Evolutionary conservation across 345 rosid genomes (phyloP), one percentile per base, ranked within the genome.

Genomic region (Gynandropsis gynandra): DNA sequence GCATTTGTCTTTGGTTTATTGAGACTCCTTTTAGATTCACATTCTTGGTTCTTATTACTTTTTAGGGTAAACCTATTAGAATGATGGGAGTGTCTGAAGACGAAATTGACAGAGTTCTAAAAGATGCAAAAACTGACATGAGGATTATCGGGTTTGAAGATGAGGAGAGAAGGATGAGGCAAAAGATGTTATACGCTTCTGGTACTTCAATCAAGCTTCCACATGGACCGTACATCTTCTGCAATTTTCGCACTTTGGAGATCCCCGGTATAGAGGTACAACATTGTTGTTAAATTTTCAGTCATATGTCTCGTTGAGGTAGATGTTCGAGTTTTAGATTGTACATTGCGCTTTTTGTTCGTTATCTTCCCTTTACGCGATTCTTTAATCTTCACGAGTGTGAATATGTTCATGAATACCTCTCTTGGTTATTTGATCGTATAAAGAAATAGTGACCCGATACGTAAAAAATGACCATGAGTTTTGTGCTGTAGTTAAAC

Each of bases 121-220:
- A 76, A 72, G 63, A 59, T 58, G 83, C 78, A 21, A 75, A 54
- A 50, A 61, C 58, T 24, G 82, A 81, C 68, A 45, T 67, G 62
- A 76, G 97, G 59, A 92, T 85, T 69, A 76, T 76, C 72, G 98
- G 97, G 32, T 92, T 92, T 68, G 86, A 72, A 49, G 97, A 87
- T 67, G 97, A 87, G 56, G 98, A 87, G 53, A 81, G 60, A 69
- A 81, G 97, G 72, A 43, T 76, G 65, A 92, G 68, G 68, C 75
- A 67, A 54, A 70, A 74, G 42, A 70, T 49, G 57, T 63, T 60
- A 17, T 56, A 53, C 45, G 43, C 60, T 58, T 46, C 74, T 1
- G 55, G 9, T 24, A 24, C 66, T 53, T 58, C 60, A 7, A 61
- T 71, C 58, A 75, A 75, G 68, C 97, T 85, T 61, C 94, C 95